A percentile compares a stretch with the other conserved stretches of the same genome.
phyloP scores from a whole-genome alignment of 495 filamentous ascomycete genomes.

The Xylaria longipes region DNA sequence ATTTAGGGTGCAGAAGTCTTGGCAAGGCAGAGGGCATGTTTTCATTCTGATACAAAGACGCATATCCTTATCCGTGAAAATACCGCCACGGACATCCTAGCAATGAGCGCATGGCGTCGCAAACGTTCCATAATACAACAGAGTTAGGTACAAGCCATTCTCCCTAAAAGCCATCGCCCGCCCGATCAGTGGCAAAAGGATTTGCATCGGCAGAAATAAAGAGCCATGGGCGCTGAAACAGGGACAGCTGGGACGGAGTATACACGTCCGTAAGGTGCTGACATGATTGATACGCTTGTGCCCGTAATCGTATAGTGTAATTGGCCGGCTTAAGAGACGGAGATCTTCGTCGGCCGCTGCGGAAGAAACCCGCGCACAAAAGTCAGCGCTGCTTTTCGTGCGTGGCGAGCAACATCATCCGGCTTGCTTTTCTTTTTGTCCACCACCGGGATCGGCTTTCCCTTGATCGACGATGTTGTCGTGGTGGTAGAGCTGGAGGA shows the following conservation, averaged over 20 bases:
- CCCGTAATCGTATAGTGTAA: constrained; percentile 25
- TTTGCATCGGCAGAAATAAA: constrained; percentile 30
- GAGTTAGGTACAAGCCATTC: constrained; percentile 23
- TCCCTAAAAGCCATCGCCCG: constrained; percentile 5
- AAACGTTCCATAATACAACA: constrained; percentile 27
- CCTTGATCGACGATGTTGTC: constrained; percentile 38
- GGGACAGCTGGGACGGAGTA: constrained; percentile 17
- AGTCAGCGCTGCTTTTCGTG: constrained; percentile 49
- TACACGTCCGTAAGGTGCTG: constrained; percentile 17
- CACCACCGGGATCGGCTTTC: constrained; percentile 38
- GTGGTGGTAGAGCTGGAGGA: constrained; percentile 42
- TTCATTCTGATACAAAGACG: constrained; percentile 23
- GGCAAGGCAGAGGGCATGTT: constrained; percentile 7
- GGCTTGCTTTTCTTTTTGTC: constrained; percentile 39
- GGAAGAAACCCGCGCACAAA: constrained; percentile 50
- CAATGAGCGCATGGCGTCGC: constrained; percentile 4
- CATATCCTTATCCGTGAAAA: constrained; percentile 9
- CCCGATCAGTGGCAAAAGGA: neutral
- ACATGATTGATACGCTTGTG: constrained; percentile 28
- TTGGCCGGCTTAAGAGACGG: constrained; percentile 37
- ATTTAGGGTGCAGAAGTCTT: neutral
- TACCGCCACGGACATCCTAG: constrained; percentile 11
- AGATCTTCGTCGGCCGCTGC: constrained; percentile 42
- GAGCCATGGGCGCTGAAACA: constrained; percentile 33
- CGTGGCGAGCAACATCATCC: constrained; percentile 44